Percentiles rank a stretch among this genome's conserved stretches.
Conservation (phyloP, 148 eudicot genomes). For the Chenopodium suecicum region DNA sequence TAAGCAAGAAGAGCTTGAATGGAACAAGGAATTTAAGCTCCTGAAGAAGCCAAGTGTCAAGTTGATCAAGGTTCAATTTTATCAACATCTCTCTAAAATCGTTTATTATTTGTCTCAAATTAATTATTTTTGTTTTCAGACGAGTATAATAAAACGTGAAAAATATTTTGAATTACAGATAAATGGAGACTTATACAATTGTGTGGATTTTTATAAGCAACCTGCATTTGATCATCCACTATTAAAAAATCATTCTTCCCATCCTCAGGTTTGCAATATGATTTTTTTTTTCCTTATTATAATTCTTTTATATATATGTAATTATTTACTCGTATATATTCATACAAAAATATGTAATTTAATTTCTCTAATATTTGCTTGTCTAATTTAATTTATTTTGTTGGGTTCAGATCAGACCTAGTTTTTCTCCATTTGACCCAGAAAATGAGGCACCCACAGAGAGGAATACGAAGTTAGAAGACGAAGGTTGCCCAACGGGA, state of each 20-base stretch:
- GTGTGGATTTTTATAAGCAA: background rate
- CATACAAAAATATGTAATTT: background rate
- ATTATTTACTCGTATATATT: too few species aligned
- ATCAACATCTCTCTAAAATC: too few species aligned
- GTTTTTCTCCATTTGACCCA: background rate
- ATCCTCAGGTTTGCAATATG: background rate
- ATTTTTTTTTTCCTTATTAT: too few species aligned
- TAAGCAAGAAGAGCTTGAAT: background rate
- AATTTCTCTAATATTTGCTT: background rate
- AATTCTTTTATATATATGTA: too few species aligned
- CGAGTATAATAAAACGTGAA: too few species aligned
- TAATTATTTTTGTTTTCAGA: too few species aligned
- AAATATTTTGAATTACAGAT: background rate
- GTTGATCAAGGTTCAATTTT: background rate
- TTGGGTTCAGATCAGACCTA: background rate
- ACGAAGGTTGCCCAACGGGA: background rate
- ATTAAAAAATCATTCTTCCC: background rate
- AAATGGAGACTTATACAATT: background rate
- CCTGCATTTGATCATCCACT: background rate
- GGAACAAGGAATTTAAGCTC: background rate
- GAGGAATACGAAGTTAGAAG: background rate
- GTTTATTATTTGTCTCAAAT: too few species aligned
- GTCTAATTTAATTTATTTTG: background rate
- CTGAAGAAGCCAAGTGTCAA: background rate
- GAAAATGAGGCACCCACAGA: background rate